Evolutionary conservation across 1,139 yeast species (phyloP).

Genomic region (Candida tropicalis): DNA sequence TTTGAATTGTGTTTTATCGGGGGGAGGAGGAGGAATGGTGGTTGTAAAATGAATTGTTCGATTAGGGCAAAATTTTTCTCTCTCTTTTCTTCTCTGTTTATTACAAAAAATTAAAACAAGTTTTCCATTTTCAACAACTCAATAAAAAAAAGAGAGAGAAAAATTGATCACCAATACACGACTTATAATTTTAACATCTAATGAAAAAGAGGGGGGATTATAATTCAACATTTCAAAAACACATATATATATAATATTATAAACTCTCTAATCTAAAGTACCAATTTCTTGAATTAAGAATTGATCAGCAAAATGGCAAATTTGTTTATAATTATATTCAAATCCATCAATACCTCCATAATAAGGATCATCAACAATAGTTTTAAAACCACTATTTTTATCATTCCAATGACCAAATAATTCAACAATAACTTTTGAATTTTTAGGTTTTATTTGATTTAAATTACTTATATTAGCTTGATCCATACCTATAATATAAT

Average conservation of each 20-base stretch:
- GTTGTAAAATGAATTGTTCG: neutral
- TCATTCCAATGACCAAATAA: constrained; percentile 81
- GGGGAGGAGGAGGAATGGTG: no score
- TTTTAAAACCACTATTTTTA: constrained; percentile 44
- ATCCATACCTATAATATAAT: constrained; percentile 88
- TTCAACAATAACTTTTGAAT: constrained; percentile 49
- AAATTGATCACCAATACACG: neutral
- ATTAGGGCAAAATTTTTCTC: constrained; percentile 3
- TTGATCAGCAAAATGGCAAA: constrained; percentile 70
- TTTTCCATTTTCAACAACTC: no score
- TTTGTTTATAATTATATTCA: constrained; percentile 74
- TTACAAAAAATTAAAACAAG: no score
- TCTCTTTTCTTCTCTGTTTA: neutral
- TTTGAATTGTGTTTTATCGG: no score
- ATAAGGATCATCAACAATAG: constrained; percentile 84
- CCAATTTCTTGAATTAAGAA: constrained; percentile 56
- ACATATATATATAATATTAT: neutral
- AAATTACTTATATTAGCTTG: constrained; percentile 64
- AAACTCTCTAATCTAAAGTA: constrained; percentile 13
- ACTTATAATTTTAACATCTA: no score
- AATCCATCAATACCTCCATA: constrained; percentile 87
- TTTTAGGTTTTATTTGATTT: constrained; percentile 59
- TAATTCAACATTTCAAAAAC: no score
- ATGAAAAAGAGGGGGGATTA: no score
- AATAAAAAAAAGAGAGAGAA: no score